Conservation (phyloP, 2,329 filamentous ascomycete species). For the Metarhizium guizhouense region DNA sequence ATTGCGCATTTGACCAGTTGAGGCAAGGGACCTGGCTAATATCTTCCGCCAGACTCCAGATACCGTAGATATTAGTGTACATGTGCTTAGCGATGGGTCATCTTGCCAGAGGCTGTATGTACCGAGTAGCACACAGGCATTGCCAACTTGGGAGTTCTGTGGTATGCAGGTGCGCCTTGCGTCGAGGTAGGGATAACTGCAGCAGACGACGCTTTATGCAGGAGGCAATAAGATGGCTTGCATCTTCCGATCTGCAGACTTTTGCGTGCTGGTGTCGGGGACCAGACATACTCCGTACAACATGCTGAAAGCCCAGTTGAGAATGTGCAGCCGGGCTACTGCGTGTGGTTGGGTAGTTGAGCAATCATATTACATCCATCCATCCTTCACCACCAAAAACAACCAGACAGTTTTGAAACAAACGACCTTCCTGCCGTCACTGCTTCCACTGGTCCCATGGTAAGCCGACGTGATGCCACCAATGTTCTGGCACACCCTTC, state of each 20-base stretch:
- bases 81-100: too few species aligned
- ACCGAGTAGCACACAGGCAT: neutral
- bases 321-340: neutral
- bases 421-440: too few species aligned
- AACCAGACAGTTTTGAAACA: neutral
- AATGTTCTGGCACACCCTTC: too few species aligned
- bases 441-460: too few species aligned
- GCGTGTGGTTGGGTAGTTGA: neutral
- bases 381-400: neutral
- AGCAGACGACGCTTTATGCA: neutral
- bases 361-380: too few species aligned
- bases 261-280: neutral
- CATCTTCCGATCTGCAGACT: neutral
- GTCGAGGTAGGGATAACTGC: neutral
- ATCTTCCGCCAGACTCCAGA: too few species aligned
- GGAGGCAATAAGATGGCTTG: neutral
- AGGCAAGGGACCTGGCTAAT: too few species aligned
- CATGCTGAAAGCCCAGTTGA: too few species aligned
- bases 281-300: neutral
- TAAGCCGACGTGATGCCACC: too few species aligned
- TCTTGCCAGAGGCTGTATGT: too few species aligned
- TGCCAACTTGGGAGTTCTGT: neutral
- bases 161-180: neutral
- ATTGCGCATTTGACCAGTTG: too few species aligned
- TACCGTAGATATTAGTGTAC: too few species aligned